These are phyloP conservation scores for Linum trigynum DNA, from an alignment of 345 rosid species.

Conservation along the genomic window DNA sequence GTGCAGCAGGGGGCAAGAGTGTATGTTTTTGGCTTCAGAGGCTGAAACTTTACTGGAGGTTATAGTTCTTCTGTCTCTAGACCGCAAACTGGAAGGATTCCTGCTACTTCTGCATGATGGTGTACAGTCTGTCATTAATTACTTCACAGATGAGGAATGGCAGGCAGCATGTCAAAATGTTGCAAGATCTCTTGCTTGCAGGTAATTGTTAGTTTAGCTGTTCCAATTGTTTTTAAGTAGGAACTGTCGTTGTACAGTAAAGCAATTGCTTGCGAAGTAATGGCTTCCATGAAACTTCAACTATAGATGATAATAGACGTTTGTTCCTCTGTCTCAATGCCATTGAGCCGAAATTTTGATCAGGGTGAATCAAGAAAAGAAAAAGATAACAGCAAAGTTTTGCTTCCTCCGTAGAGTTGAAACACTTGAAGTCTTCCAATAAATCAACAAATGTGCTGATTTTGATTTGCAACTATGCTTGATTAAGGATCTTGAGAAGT, in stretches of 20 bases:
- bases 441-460: neutral
- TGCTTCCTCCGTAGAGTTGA: too few species aligned
- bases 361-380: neutral
- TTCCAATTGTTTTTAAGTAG: too few species aligned
- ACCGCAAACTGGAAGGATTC: constrained; percentile 58
- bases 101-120: constrained; percentile 41
- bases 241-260: too few species aligned
- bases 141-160: constrained; percentile 77
- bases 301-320: too few species aligned
- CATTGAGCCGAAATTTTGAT: neutral
- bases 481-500: neutral
- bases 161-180: constrained; percentile 43
- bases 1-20: constrained; percentile 38
- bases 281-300: too few species aligned
- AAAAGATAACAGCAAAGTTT: neutral
- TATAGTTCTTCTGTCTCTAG: constrained; percentile 40
- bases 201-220: constrained; percentile 27
- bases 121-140: constrained; percentile 39
- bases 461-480: neutral
- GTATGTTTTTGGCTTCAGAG: constrained; percentile 41
- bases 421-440: too few species aligned
- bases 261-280: too few species aligned
- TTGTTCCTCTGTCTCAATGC: too few species aligned
- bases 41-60: constrained; percentile 51
- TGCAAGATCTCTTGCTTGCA: constrained; percentile 56